A percentile compares a stretch with the other conserved stretches of the same genome.
Conservation (phyloP, 768 basidiomycete genomes). For the Serendipita sp. region DNA sequence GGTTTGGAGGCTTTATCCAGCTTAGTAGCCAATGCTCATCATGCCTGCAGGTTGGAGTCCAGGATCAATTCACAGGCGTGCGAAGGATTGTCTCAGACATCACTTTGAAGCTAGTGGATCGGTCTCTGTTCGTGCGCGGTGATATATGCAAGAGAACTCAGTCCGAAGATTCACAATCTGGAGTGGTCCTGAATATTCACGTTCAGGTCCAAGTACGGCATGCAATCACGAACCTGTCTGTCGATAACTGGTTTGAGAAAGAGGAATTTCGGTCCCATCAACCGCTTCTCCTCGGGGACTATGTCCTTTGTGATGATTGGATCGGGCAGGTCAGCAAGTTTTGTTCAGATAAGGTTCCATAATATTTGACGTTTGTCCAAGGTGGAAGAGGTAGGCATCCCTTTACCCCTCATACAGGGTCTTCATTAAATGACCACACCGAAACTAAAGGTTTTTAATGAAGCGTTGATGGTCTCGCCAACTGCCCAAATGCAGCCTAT, state of each 20-base stretch:
- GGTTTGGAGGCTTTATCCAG: neutral
- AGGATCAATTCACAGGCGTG: conserved; percentile 38
- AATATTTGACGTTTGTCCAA: conserved; percentile 19
- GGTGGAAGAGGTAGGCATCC: conserved; percentile 58
- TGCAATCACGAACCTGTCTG: conserved; percentile 43
- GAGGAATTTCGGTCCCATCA: conserved; percentile 41
- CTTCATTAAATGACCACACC: conserved; percentile 9
- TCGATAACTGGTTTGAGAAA: conserved; percentile 48
- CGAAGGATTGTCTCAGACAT: conserved; percentile 61
- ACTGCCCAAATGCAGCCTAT: conserved; percentile 46
- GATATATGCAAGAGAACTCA: conserved; percentile 70
- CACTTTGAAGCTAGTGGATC: conserved; percentile 55
- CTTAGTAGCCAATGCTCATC: neutral
- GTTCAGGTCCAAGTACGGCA: conserved; percentile 59
- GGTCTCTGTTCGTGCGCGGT: conserved; percentile 41
- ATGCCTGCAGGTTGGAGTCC: conserved; percentile 40
- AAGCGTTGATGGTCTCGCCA: conserved; percentile 51
- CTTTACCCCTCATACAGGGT: neutral
- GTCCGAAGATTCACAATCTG: conserved; percentile 51
- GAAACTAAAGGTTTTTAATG: conserved; percentile 56
- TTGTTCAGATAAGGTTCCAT: conserved; percentile 9
- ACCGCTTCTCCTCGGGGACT: conserved; percentile 63
- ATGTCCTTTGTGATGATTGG: conserved; percentile 74
- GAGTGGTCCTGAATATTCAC: conserved; percentile 49
- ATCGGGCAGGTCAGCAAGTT: conserved; percentile 54